These are phyloP conservation scores for Ogataea parapolymorpha DNA, from an alignment of 805 yeast species.

Conservation along the genomic window DNA sequence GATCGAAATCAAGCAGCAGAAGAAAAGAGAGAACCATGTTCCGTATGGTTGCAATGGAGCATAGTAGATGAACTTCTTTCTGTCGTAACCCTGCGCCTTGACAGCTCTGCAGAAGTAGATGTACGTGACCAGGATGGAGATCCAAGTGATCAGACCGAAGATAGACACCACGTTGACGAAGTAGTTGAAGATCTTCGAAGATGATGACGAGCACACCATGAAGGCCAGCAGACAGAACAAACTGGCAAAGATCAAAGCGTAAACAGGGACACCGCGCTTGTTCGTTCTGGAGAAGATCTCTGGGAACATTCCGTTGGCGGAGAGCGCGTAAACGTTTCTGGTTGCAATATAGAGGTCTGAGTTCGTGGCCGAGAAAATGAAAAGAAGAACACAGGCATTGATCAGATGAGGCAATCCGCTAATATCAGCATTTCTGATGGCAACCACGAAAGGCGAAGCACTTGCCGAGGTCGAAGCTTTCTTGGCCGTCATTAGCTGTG, in stretches of 20 bases:
- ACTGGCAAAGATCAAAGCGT: conserved; percentile 49
- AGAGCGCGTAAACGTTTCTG: conserved; percentile 68
- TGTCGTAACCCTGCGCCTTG: conserved; percentile 62
- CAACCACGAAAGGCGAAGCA: conserved; percentile 84
- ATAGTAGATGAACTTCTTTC: conserved; percentile 51
- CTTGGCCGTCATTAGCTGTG: conserved; percentile 42
- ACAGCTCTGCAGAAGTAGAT: conserved; percentile 63
- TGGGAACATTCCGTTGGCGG: conserved; percentile 75
- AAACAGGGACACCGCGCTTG: conserved; percentile 67
- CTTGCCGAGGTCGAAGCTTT: conserved; percentile 52
- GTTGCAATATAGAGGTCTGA: conserved; percentile 77
- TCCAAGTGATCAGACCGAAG: conserved; percentile 74
- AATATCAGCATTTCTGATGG: conserved; percentile 65
- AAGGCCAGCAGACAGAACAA: conserved; percentile 62
- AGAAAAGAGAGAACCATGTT: conserved; percentile 51
- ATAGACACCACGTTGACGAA: conserved; percentile 76
- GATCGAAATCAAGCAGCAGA: conserved; percentile 54
- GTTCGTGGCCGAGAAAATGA: conserved; percentile 79
- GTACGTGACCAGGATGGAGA: conserved; percentile 65
- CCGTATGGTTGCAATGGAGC: conserved; percentile 74
- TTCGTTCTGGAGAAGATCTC: conserved; percentile 59
- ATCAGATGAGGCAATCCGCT: conserved; percentile 67
- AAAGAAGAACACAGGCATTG: conserved; percentile 72
- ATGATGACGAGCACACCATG: conserved; percentile 59
- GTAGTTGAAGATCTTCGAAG: conserved; percentile 59